phyloP scores from a whole-genome alignment of 768 basidiomycete genomes.

The Rubroboletus satanas region DNA sequence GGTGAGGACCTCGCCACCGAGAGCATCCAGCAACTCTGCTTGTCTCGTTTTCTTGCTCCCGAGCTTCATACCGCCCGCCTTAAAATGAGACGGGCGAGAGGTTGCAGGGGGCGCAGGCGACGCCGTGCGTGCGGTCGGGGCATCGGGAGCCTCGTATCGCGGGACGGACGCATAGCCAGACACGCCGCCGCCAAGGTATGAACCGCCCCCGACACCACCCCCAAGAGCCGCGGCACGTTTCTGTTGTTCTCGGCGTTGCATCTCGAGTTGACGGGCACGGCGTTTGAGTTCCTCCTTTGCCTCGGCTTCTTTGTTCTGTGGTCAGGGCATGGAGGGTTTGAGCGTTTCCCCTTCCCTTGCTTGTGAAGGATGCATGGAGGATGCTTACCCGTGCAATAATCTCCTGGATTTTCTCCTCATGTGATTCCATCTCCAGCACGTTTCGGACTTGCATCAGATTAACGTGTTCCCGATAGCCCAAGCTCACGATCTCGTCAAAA shows the following conservation, averaged over 20 bases:
- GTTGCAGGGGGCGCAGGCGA: slow-evolving; percentile 42
- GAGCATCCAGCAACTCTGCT: slow-evolving; percentile 80
- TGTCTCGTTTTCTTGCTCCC: slow-evolving; percentile 90
- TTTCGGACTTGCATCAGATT: slow-evolving; percentile 76
- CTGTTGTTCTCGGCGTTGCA: slow-evolving; percentile 95
- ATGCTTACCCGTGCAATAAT: slow-evolving; percentile 85
- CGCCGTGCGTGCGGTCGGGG: slow-evolving; percentile 42
- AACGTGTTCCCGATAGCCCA: slow-evolving; percentile 81
- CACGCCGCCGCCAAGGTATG: slow-evolving; percentile 63
- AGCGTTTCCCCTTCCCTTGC: not conserved
- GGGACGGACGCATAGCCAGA: slow-evolving; percentile 71
- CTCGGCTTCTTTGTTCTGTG: slow-evolving; percentile 95
- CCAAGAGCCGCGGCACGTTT: slow-evolving; percentile 58
- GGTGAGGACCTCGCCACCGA: slow-evolving; percentile 71
- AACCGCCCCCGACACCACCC: slow-evolving; percentile 41
- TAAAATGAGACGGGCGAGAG: slow-evolving; percentile 78
- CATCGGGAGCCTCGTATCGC: slow-evolving; percentile 66
- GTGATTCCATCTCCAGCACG: slow-evolving; percentile 85
- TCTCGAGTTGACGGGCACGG: slow-evolving; percentile 94
- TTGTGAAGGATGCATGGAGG: not conserved
- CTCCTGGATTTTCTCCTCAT: slow-evolving; percentile 94
- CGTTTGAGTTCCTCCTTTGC: slow-evolving; percentile 99
- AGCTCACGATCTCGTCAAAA: slow-evolving; percentile 93
- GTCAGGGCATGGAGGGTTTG: not conserved
- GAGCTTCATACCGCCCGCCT: slow-evolving; percentile 93